Evolutionary conservation across 2,329 filamentous ascomycete species (phyloP).

Genomic region (Orbilia javanica): DNA sequence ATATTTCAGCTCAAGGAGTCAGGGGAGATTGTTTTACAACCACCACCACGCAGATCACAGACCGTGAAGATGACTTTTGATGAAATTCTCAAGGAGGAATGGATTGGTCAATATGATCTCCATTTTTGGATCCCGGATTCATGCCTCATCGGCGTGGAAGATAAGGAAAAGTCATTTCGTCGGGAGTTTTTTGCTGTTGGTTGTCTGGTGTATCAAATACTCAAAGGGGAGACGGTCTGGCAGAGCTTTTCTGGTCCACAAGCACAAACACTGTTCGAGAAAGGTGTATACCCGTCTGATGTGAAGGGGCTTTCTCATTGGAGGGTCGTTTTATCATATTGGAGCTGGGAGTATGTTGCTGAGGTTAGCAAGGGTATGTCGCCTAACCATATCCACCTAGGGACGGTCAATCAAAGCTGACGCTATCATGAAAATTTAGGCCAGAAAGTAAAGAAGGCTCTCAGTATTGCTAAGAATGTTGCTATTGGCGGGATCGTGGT

Average conservation of each 20-base stretch:
- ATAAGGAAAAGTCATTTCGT: constrained; percentile 27
- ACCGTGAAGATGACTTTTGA: neutral
- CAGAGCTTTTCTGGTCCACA: neutral
- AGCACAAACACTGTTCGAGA: constrained; percentile 19
- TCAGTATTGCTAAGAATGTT: constrained; percentile 14
- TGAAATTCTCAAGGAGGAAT: neutral
- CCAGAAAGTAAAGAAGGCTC: constrained; percentile 12
- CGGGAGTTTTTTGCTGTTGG: constrained; percentile 38
- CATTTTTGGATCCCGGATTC: constrained; percentile 51
- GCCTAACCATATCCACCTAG: neutral
- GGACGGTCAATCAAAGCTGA: neutral
- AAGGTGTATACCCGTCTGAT: constrained; percentile 29
- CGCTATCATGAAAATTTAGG: neutral
- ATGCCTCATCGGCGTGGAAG: constrained; percentile 3
- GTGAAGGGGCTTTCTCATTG: neutral
- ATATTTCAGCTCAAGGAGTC: constrained; percentile 11
- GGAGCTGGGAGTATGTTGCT: constrained; percentile 42
- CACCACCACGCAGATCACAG: too few relatives aligned
- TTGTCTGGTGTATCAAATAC: constrained; percentile 30
- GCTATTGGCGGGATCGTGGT: neutral
- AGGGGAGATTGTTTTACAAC: neutral
- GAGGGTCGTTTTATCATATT: constrained; percentile 22
- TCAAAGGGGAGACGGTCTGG: constrained; percentile 16
- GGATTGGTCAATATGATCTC: constrained; percentile 15
- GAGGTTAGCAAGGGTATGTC: constrained; percentile 25